Base-by-base conservation (phyloP, 169 alveolate genomes). In the Eimeria nieschulzi region DNA sequence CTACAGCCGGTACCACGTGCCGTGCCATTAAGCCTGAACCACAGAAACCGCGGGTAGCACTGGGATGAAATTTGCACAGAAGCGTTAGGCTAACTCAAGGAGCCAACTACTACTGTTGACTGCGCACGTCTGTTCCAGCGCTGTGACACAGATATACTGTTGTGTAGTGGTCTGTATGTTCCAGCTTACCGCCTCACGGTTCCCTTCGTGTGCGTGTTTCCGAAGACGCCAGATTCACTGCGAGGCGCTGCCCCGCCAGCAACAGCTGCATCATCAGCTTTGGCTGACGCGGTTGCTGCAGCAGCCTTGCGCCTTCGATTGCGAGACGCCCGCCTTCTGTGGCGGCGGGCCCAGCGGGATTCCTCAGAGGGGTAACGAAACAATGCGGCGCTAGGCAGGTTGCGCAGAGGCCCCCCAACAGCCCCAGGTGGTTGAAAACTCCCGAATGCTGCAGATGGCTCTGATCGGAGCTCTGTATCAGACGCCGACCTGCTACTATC, bases 1-100 rank as follows among this genome's bases (percentile, higher is more conserved):
- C 92, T 17, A 33, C 82, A 86, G 61, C 85, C 92, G 17, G 92
- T 55, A 56, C 92, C 92, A 2, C 85, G 75, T 13, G 92, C 92
- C 6, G 92, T 86, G 53, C 92, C 92, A 66, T 86, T 86, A 10
- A 86, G 78, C 84, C 92, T 86, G 86, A n/a, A 64, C 15, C n/a
- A 9, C 82, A 72, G 56, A 9, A 7, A 23, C 21, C 23, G 46
- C 46, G 46, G 46, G 46, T 33, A 33, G 46, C 46, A 33, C 46
- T 33, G 46, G 3, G 46, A 33, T 33, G 46, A 33, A 33, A 33
- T 33, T 33, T 3, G 46, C 46, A 33, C 46, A 33, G 46, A 33
- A 33, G 46, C 46, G 46, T 33, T 33, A 33, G 68, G 23, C 68
- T 59, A 1, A 19, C 68, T 5, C 5, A 5, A 15, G 23, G 68